Conservation (phyloP, 1,139 yeast genomes). For the Magnusiomyces sp. region DNA sequence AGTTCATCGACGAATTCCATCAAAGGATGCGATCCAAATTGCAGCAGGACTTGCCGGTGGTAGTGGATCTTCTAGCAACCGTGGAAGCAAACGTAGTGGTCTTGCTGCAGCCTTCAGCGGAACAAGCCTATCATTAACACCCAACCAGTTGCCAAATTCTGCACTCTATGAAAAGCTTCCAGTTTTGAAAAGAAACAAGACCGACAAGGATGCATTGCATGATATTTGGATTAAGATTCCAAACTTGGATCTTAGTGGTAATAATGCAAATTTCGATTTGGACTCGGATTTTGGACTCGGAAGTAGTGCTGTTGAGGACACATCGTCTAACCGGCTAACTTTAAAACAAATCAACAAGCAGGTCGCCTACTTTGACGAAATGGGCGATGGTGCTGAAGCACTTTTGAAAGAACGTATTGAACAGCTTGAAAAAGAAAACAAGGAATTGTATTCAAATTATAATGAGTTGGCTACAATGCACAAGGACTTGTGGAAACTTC, state of each 20-base stretch:
- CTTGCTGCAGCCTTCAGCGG: too few species aligned
- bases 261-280: neutral
- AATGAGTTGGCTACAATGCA: conserved; percentile 20
- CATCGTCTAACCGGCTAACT: too few species aligned
- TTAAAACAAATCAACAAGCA: conserved; percentile 6
- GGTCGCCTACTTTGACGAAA: neutral
- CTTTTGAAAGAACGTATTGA: conserved; percentile 21
- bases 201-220: conserved; percentile 19
- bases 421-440: conserved; percentile 20
- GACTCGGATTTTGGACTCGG: conserved; percentile 1
- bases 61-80: too few species aligned
- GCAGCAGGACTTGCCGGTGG: neutral
- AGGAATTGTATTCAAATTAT: conserved; percentile 19
- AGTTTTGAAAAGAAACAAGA: conserved; percentile 22
- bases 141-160: too few species aligned
- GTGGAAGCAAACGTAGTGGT: too few species aligned
- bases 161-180: conserved; percentile 16
- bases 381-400: conserved; percentile 11
- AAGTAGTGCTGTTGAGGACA: too few species aligned
- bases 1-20: conserved; percentile 3
- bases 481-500: conserved; percentile 24
- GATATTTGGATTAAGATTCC: conserved; percentile 20
- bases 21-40: neutral
- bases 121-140: too few species aligned
- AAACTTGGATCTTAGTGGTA: neutral